Base-by-base conservation (phyloP, 306 rosid genomes). In the Fragaria nilgerrensis region DNA sequence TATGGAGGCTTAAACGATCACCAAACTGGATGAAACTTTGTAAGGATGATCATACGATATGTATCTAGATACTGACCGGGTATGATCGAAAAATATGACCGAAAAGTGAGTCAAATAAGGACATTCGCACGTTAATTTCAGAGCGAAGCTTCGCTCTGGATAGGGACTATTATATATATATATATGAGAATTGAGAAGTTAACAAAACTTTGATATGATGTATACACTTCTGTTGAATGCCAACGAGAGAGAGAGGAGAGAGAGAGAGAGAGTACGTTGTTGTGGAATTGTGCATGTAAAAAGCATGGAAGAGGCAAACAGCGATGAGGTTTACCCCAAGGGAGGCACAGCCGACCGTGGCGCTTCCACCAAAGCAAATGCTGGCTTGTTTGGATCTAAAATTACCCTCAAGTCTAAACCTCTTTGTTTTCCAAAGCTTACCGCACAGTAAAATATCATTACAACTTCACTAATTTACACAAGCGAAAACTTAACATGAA, bases 331-430 rank as follows among this genome's bases (percentile, higher is more conserved):
- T 49, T 82, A 86, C 56, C 65, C 59, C 77, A 41, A 77, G 77
- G 82, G 83, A 72, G 78, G 72, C 79, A 45, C 82, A 43, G 80
- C 92, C 93, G 94, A 93, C 93, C 48, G 45, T 61, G 84, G 90
- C 92, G 88, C 84, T 84, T 86, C 87, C 78, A 73, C 90, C 97
- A 68, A 91, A 80, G 95, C 88, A 77, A 67, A 85, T 93, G 98
- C 85, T 88, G 84, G 83, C 84, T 85, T 77, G 62, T 15, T 75
- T 56, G 36, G 72, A 78, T 84, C 78, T 70, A 56, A 75, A 86
- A 66, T 20, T 66, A 66, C 41, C 69, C 44, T 32, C 44, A 16
- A 16, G 23, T 64, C 44, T 64, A 66, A 44, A 36, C 48, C 88
- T 82, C 75, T 81, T 82, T 86, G 84, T 77, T 90, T 93, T 84